Conservation (phyloP, 345 rosid species). For the Brassica rapa region DNA sequence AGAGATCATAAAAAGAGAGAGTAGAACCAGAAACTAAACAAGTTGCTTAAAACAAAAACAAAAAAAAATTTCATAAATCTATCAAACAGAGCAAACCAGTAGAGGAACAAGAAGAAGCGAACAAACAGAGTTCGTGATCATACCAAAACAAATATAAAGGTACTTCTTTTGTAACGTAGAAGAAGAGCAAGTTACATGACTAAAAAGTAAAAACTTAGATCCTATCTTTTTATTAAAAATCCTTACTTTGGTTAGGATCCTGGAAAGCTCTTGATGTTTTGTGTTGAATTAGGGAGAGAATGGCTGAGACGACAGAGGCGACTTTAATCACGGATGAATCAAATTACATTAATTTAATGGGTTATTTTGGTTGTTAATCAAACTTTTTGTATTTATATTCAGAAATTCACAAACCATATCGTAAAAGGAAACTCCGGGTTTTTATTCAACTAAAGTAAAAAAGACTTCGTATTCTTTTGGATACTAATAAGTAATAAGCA, state of each 20-base stretch:
- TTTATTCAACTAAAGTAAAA: neutral
- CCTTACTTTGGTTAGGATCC: neutral
- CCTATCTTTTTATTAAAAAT: neutral
- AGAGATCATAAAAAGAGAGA: neutral
- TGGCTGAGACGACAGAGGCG: constrained; percentile 23
- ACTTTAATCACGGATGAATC: constrained; percentile 25
- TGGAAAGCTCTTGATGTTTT: constrained; percentile 14
- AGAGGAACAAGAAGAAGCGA: constrained; percentile 15
- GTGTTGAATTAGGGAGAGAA: neutral
- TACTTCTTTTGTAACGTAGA: constrained; percentile 12
- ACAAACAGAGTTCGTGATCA: constrained; percentile 27
- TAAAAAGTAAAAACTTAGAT: neutral
- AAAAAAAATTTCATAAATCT: neutral
- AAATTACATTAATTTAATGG: neutral
- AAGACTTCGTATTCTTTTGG: neutral
- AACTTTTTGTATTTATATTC: constrained; percentile 35
- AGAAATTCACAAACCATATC: constrained; percentile 32
- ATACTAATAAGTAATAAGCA: neutral
- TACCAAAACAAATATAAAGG: neutral
- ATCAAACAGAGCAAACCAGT: neutral
- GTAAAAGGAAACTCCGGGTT: constrained; percentile 33
- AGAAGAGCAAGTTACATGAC: neutral
- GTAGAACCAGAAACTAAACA: constrained; percentile 1
- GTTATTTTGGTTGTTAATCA: constrained; percentile 41
- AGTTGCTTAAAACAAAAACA: neutral